Evolutionary conservation across 2,329 filamentous ascomycete genomes (phyloP).

Genomic region (Phaeosphaeria sp.): DNA sequence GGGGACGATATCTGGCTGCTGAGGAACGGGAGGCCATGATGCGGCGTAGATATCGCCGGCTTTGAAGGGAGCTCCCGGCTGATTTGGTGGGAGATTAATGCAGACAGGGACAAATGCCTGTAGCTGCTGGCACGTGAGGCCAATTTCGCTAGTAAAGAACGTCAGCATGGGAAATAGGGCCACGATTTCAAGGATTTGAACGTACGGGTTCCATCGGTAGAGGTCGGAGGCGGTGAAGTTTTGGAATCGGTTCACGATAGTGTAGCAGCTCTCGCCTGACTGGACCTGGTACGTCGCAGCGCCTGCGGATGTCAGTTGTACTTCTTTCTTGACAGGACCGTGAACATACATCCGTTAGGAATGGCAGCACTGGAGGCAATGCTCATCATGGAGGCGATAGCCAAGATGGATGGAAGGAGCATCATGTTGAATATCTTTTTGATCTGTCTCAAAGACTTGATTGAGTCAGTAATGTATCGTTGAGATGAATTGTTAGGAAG

Average conservation of each 20-base stretch:
- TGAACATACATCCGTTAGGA: not conserved
- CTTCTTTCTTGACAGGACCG: not conserved
- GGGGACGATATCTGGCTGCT: conserved; percentile 36
- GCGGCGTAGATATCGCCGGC: conserved; percentile 25
- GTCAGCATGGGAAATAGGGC: not conserved
- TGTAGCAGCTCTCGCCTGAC: conserved; percentile 38
- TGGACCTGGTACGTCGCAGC: conserved; percentile 16
- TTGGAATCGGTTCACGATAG: conserved; percentile 36
- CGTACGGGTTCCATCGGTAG: conserved; percentile 44
- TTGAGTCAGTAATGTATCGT: not conserved
- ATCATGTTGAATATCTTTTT: not conserved
- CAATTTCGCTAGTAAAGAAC: not conserved
- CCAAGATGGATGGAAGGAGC: not conserved
- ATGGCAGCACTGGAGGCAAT: not conserved
- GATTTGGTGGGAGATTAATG: conserved; percentile 33
- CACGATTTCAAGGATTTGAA: not conserved
- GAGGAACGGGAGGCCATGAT: conserved; percentile 32
- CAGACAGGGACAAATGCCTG: conserved; percentile 44
- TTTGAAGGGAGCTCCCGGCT: conserved; percentile 22
- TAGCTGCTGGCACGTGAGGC: conserved; percentile 5
- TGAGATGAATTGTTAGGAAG: not conserved
- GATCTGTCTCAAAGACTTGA: not conserved
- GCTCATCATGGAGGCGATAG: not conserved
- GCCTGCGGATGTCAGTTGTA: not conserved
- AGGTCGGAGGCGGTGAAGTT: conserved; percentile 46